Base-by-base conservation (phyloP, 495 filamentous ascomycete species). In the Trichoderma erinaceum region DNA sequence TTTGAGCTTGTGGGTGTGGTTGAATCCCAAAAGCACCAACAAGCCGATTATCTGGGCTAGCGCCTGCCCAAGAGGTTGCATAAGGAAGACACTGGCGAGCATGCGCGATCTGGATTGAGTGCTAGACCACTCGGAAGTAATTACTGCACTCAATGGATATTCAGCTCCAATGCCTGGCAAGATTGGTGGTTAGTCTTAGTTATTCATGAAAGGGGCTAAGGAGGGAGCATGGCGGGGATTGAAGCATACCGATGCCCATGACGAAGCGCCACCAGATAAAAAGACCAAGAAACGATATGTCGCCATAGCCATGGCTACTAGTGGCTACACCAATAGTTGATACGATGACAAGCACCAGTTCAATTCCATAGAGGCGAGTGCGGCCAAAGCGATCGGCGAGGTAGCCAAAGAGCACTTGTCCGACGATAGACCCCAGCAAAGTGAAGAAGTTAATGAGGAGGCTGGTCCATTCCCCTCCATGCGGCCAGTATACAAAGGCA, bases 1-100 rank as follows among this genome's bases (percentile, higher is more conserved):
- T 21, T 86, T 86, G 11, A 79, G 76, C 41, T 79, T 67, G 8
- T 90, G 84, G 12, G 86, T 84, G 13, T 80, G 77, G 71, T 89
- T 87, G 79, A 90, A 89, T n/a, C 88, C 89, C 4, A 83, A 75
- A 1, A 85, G 85, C 21, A 90, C 85, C 70, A 88, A 86, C 52
- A 92, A 76, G 11, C 88, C 86, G 46, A 91, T 78, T 7, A 92
- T 80, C 15, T 89, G 88, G 48, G 89, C 90, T 3, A 81, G 80
- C 48, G 91, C 84, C 70, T 92, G 80, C 66, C 90, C 90, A 65
- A 92, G 80, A 50, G 89, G 89, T 71, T 92, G 90, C 87, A 91
- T 92, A 67, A 90, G 84, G 71, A 93, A 92, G 48, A 93, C 90
- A 23, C 87, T 81, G 21, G 84, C 87, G 82, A 93, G 87, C 90